Base-by-base conservation (phyloP, 176 grass and related monocot genomes). In the Rhynchospora breviuscula region DNA sequence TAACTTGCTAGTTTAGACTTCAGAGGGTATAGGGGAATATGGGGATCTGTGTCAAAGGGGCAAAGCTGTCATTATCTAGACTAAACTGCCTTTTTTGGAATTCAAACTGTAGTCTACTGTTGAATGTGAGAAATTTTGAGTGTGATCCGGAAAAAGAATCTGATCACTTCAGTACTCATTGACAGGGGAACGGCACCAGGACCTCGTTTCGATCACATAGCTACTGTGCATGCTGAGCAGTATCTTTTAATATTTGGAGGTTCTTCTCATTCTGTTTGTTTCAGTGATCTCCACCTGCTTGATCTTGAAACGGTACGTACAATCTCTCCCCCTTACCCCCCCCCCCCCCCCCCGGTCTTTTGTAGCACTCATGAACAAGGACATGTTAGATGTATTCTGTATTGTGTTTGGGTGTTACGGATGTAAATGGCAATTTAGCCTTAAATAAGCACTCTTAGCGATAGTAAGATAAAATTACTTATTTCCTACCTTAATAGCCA, bases 161-260 rank as follows among this genome's bases (percentile, higher is more conserved):
- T 68, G 8, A 63, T 80, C 68, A 7, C 53, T 81, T 67, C 52
- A 18, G 64, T 88, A 90, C 53, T 21, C 79, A 75, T 75, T 85
- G 46, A 89, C 61, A 98, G 96, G 83, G 88, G 90, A 82, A 79
- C 82, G 54, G 85, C 84, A 22, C 96, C 96, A 73, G 86, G 89
- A 61, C 91, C 96, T 85, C 91, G 96, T 62, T 98, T 91, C 22
- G 96, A 95, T 84, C 96, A 98, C 82, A 91, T 90, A 77, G 86
- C 91, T 87, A 79, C 83, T 84, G 93, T 95, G 68, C 83, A 95
- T 86, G 84, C 76, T 56, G 93, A 89, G 8, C 88, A 91, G 66
- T 98, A 98, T 87, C 93, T 98, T 88, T 78, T 98, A 43, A 91
- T 98, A 70, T 98, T 95, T 86, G 93, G 96, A 79, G 96, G 96